Evolutionary conservation across 805 yeast genomes (phyloP), one percentile per base, ranked within the genome.

Genomic region (Saccharomycodes ludwigii): DNA sequence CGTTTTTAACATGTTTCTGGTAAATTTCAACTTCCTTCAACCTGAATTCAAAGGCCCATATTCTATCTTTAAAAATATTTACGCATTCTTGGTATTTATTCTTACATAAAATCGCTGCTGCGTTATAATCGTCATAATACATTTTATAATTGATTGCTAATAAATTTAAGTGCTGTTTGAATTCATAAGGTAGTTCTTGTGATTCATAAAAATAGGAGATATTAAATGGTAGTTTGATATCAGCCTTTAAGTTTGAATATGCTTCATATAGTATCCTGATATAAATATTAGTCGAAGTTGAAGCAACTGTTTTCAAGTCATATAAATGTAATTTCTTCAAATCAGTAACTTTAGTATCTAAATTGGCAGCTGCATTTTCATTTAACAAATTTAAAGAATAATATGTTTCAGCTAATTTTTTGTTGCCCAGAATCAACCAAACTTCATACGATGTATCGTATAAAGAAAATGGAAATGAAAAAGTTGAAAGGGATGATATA

Each of bases 331-430:
- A 81, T 70, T 41, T 73, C 73, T 11, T 51, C 47, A 27, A 71
- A 48, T 2, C 67, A 52, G 0, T 62, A 66, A 6, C 79, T 76
- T 40, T 65, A 69, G 28, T 68, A 47, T 51, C 76, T 57, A 20
- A 65, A 41, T 36, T 73, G 70, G 79, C 70, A 43, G 79, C 84
- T 39, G 73, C 72, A 40, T 75, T 74, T 46, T 70, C 76, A 7
- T 83, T 74, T 47, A 71, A 64, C 2, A 86, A 69, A 33, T 54
- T 50, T n/a, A 58, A 51, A 4, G 50, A 36, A 2, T 29, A 24
- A 2, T 52, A 42, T 17, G 45, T 41, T n/a, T 51, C 56, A 13
- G 39, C 53, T 3, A 55, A 36, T 20, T 51, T 47, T 2, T 50
- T 37, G 31, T 58, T 57, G 27, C 59, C 40, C n/a, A n/a, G n/a